phyloP scores from a whole-genome alignment of 768 basidiomycete genomes.

The Jaapia argillacea region DNA sequence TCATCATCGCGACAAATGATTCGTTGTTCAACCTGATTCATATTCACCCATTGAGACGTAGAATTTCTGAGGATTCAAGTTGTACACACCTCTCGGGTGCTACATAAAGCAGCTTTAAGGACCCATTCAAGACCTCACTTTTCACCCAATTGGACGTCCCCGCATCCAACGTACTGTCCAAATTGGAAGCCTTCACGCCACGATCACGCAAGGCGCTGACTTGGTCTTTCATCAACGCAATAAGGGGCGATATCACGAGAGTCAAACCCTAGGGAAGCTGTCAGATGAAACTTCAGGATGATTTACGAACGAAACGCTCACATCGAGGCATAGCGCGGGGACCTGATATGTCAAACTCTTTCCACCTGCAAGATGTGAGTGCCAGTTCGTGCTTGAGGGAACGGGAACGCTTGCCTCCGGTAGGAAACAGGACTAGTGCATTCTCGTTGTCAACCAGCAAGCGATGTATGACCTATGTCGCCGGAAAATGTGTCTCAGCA shows the following conservation, averaged over 20 bases:
- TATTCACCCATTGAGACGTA: neutral
- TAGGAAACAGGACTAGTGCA: conserved; percentile 31
- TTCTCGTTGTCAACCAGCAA: conserved; percentile 30
- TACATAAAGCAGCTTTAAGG: conserved; percentile 38
- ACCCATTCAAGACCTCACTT: conserved; percentile 23
- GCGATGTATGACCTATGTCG: conserved; percentile 23
- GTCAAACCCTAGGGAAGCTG: conserved; percentile 14
- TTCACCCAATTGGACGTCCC: conserved; percentile 24
- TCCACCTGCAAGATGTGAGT: conserved; percentile 15
- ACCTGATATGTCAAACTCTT: conserved; percentile 31
- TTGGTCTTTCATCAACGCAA: conserved; percentile 28
- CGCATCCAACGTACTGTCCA: conserved; percentile 27
- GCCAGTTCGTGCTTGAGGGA: neutral
- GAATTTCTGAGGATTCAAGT: neutral
- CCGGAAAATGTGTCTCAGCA: neutral
- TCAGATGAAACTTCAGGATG: neutral
- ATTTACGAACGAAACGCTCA: conserved; percentile 6
- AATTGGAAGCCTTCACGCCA: conserved; percentile 26
- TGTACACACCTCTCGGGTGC: conserved; percentile 30
- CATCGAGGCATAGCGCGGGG: conserved; percentile 28
- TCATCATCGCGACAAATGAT: conserved; percentile 32
- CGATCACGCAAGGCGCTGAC: conserved; percentile 23
- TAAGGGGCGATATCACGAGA: conserved; percentile 26
- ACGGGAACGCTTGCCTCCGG: conserved; percentile 19
- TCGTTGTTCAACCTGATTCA: conserved; percentile 32